Conservation (phyloP, 768 basidiomycete genomes). For the Serpula lacrymans region DNA sequence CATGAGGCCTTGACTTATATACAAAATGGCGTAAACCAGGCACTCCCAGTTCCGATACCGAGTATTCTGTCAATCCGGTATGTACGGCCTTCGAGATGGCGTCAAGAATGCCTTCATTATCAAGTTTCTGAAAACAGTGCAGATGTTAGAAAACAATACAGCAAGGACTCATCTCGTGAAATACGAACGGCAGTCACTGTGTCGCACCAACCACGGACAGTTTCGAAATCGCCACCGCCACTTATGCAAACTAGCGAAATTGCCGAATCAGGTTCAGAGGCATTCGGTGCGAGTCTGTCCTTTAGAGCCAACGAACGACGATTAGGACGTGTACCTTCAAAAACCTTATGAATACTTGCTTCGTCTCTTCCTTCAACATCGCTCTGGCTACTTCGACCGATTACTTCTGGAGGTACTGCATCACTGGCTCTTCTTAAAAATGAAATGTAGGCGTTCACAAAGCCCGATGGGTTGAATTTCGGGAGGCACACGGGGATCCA, state of each 20-base stretch:
- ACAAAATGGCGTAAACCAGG: constrained; percentile 92
- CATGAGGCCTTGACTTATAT: constrained; percentile 86
- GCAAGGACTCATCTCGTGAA: no score
- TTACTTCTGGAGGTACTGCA: no score
- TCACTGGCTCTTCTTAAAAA: constrained; percentile 58
- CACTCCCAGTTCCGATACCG: constrained; percentile 73
- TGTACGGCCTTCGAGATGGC: constrained; percentile 47
- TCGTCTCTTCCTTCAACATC: constrained; percentile 30
- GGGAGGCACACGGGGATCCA: constrained; percentile 97
- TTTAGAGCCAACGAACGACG: no score
- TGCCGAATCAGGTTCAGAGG: constrained; percentile 24
- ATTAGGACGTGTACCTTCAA: no score
- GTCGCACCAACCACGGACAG: constrained; percentile 75
- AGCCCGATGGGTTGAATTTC: constrained; percentile 85
- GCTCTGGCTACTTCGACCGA: no score
- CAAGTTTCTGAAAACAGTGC: constrained; percentile 51
- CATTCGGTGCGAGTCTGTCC: no score
- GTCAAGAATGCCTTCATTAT: constrained; percentile 52
- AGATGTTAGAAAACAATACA: not conserved
- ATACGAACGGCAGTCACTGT: constrained; percentile 52
- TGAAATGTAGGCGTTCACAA: constrained; percentile 87
- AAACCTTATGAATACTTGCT: no score
- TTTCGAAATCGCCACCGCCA: constrained; percentile 80
- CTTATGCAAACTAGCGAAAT: constrained; percentile 79
- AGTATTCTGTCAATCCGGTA: constrained; percentile 56